A percentile compares a stretch with the other conserved stretches of the same genome.
These are phyloP conservation scores for Ramaria sp. DNA, from an alignment of 768 basidiomycete species.

Conservation along the genomic window DNA sequence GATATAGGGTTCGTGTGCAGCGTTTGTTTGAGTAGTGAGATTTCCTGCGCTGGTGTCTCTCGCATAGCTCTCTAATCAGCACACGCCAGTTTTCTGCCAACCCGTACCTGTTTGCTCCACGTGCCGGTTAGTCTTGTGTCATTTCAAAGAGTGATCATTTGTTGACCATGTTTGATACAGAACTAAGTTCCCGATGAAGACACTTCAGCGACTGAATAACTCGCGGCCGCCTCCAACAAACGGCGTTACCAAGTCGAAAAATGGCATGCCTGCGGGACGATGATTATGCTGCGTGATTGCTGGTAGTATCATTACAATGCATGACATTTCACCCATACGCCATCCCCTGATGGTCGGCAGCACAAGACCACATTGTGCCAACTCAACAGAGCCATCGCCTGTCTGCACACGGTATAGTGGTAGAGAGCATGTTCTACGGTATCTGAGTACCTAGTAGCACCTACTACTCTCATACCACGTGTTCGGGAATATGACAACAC, in stretches of 20 bases:
- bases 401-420: too few species aligned
- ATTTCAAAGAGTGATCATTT: neutral
- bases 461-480: neutral
- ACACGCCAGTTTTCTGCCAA: slow-evolving; percentile 72
- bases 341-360: too few species aligned
- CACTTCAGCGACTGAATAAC: slow-evolving; percentile 71
- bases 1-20: slow-evolving; percentile 98
- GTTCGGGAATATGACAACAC: neutral
- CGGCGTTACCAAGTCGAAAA: slow-evolving; percentile 1
- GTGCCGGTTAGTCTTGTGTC: slow-evolving; percentile 55
- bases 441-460: too few species aligned
- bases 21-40: slow-evolving; percentile 93
- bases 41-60: neutral
- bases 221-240: slow-evolving; percentile 27
- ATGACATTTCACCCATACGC: too few species aligned
- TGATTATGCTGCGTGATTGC: neutral
- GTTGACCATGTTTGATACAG: slow-evolving; percentile 27
- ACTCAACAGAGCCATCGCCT: too few species aligned
- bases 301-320: too few species aligned
- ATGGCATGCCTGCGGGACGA: neutral
- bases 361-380: too few species aligned
- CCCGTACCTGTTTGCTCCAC: slow-evolving; percentile 91
- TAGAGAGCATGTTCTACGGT: too few species aligned
- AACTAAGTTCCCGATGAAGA: slow-evolving; percentile 93
- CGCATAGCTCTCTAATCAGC: neutral